Evolutionary conservation across 1,284 basidiomycete species (phyloP), one percentile per base, ranked within the genome.

Genomic region (Leccinum pallidistipes): DNA sequence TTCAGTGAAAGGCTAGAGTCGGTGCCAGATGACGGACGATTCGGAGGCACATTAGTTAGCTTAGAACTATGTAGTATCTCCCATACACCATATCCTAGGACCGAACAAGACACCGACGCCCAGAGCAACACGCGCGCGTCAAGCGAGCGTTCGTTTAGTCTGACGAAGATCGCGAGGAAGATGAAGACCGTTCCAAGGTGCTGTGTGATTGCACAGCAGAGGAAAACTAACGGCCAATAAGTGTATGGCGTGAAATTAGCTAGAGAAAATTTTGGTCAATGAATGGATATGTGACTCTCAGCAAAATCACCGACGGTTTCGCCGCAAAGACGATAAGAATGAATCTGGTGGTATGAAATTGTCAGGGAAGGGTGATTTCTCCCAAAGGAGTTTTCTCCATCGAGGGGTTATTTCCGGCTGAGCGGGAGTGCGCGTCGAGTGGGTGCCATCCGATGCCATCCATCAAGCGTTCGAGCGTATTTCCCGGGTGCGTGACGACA

Each of bases 321-420:
- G 85, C 69, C 82, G 82, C 62, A 97, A 78, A 62, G 92, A 88
- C 1, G 89, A 85, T 56, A 97, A 81, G 74, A 97, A 97, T 9
- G 85, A 81, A 2, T 78, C 77, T 10, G 88, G 85, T n/a, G 92
- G 90, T 56, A 97, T 89, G 76, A 94, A 86, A 74, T 96, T 95
- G 77, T 97, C 95, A 14, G 91, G 86, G 71, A 84, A 91, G 5
- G 83, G 79, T 71, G 91, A 91, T 63, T 76, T 79, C 71, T 87
- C 87, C 94, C 94, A 97, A 18, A 98, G 83, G n/a, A 92, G 81
- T 71, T 88, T 91, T 72, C 89, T 85, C 92, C 94, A 97, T 66
- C 16, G 49, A 55, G n/a, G 14, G n/a, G 58, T 31, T 52, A 21
- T 40, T 32, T 29, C 64, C 29, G 40, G 29, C 3, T 27, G 62